Base-by-base conservation (phyloP, 352 stramenopile species). In the Phytophthora boehmeriae region DNA sequence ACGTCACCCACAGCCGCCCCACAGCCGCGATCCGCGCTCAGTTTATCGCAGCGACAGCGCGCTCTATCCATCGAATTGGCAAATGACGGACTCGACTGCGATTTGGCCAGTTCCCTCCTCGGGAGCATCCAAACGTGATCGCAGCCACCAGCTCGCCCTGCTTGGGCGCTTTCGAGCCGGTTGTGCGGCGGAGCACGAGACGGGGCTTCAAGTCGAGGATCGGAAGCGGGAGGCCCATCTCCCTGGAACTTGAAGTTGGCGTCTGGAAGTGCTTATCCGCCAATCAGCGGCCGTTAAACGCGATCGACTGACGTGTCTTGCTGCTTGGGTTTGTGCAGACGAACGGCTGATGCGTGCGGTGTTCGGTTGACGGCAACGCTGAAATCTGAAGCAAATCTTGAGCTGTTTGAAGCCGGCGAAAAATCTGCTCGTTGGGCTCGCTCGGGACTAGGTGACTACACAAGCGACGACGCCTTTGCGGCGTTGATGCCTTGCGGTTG, bases 321-420 rank as follows among this genome's bases (percentile, higher is more conserved):
- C 54, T 30, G 32, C 38, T 6, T 22, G 46, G 13, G 3, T 28
- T 30, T 16, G 46, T 69, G 61, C 62, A 57, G 50, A 65, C 61
- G 61, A 69, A 44, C 61, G 39, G 32, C 25, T 30, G 25, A 6
- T 3, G 25, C 6, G n/a, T 30, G 25, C 25, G 25, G 3, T 8
- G 25, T 3, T 30, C 44, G 22, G 55, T 20, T 28, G 57, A 47
- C 17, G 34, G 17, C 36, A 19, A 45, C 46, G 46, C n/a, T 30
- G 25, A 43, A 50, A 13, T 52, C 54, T 68, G 54, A 69, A 69
- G 61, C 61, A 69, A 69, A 69, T 65, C 61, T 11, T 10, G 28
- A 9, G 44, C 50, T 38, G 16, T 9, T 16, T 17, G n/a, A n/a
- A n/a, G n/a, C 25, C 25, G 25, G 25, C 25, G 6, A 30, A 30